Percentiles rank a stretch among this genome's conserved stretches.
Evolutionary conservation across 1,284 basidiomycete genomes (phyloP).

Genomic region (Malassezia sympodialis): DNA sequence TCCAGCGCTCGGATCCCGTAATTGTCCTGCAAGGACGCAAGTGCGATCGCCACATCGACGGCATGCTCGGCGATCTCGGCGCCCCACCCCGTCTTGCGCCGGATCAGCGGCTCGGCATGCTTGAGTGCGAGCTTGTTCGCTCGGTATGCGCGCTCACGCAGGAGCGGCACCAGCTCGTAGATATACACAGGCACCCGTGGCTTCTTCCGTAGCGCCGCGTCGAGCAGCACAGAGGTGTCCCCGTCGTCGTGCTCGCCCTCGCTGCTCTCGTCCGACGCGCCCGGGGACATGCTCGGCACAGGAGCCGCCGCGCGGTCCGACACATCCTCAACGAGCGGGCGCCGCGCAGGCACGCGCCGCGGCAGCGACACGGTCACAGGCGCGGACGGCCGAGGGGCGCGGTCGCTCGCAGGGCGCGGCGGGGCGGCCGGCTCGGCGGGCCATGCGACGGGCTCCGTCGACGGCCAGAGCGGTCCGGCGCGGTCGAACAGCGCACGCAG

Average conservation of each 20-base stretch:
- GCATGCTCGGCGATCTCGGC: slow-evolving; percentile 61
- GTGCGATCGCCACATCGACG: slow-evolving; percentile 64
- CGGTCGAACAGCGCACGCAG: slow-evolving; percentile 23
- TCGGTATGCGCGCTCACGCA: slow-evolving; percentile 25
- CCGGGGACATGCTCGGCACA: slow-evolving; percentile 54
- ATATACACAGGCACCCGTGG: slow-evolving; percentile 47
- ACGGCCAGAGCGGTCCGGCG: not conserved
- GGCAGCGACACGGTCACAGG: not conserved
- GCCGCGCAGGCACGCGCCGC: not conserved
- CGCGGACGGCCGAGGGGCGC: not conserved
- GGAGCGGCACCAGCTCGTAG: slow-evolving; percentile 43
- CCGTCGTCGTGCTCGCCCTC: not conserved
- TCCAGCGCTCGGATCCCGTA: slow-evolving; percentile 71
- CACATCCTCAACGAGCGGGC: slow-evolving; percentile 22
- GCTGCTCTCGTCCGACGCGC: slow-evolving; percentile 61
- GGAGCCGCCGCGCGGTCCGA: not conserved
- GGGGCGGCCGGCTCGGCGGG: not conserved
- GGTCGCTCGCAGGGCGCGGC: not conserved
- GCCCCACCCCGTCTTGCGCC: slow-evolving; percentile 28
- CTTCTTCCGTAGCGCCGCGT: slow-evolving; percentile 23
- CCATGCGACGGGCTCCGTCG: not conserved
- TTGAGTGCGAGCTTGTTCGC: slow-evolving; percentile 22
- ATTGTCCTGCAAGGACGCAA: slow-evolving; percentile 69
- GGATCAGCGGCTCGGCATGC: slow-evolving; percentile 24
- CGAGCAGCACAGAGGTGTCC: slow-evolving; percentile 21